Evolutionary conservation across 148 eudicot genomes (phyloP), one percentile per base, ranked within the genome.

Genomic region (Rhododendron henanense): DNA sequence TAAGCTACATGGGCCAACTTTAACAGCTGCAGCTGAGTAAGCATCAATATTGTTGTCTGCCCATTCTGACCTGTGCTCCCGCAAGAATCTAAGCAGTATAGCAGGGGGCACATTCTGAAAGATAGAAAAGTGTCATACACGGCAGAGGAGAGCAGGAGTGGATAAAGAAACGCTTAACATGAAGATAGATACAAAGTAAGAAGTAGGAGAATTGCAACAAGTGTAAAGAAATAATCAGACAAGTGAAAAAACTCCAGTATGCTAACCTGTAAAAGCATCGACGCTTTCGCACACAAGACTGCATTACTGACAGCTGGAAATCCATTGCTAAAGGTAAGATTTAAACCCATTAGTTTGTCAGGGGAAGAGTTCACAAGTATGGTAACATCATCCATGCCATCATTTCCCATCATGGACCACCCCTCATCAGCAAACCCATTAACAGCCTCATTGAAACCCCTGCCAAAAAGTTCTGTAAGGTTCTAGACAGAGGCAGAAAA

Each of bases 31-130:
- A 23, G 99, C 98, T 35, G 95, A 87, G 92, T 95, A 97, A 75
- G 98, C 91, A 91, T 97, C 99, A 79, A 94, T 92, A 79, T 87
- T 94, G 88, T 90, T 94, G 92, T 97, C 99, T 37, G 98, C 99
- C 99, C 99, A 97, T 89, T 97, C 99, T 35, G 98, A 97, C 87
- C 99, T 92, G 88, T 97, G 98, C 90, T 97, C 99, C 74, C 99
- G 83, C 89, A 97, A 86, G 86, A 97, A 97, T 87, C 98, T 88
- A 16, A 97, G 93, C 63, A 97, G 96, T 85, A 95, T 95, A 23
- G 99, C 98, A 25, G 99, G 99, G 4, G 98, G 96, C 35, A 97
- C 99, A 95, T 95, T 97, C 99, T 97, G 93, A 85, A 90, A 87
- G 59, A 48, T 31, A 79, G 53, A 18, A 63, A 71, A 55, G 71